Evolutionary conservation across 106 monocot species (phyloP), one percentile per base, ranked within the genome.

Genomic region (Cymbidium sinense): DNA sequence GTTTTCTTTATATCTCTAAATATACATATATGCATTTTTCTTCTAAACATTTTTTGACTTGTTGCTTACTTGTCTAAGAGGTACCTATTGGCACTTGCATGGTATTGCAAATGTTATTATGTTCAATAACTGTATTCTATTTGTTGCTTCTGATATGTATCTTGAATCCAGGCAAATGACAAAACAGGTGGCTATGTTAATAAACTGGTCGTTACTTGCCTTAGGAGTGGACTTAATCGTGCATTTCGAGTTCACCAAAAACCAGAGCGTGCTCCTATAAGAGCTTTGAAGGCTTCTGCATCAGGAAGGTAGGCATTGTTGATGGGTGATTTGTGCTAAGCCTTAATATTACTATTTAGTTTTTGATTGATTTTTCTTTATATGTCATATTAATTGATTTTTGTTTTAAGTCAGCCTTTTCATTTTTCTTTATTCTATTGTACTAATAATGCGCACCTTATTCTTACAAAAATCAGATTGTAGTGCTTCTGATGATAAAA

Each of bases 171-270:
- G 99, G 95, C 79, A 44, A 93, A 86, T 95, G 99, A 99, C 65
- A 99, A 95, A 87, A 75, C 67, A 75, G 95, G 99, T 47, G 95
- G 99, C 55, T 99, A 93, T 79, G 86, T 72, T 61, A 99, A 95
- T 77, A 90, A 65, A 82, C 95, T 99, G 78, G 79, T 94, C 71
- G 89, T 99, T 6, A 99, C 95, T 37, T 99, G 99, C 84, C 76
- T 99, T 70, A 88, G 99, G 90, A 99, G 90, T 87, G 99, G 99
- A 30, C 84, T 99, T 30, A 99, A 95, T 89, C 94, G 94, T n/a
- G 30, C 88, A 75, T 99, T 99, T 58, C 82, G 99, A 36, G 89
- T 95, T 18, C 79, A 95, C 50, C 95, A 99, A 85, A 99, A 99
- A 83, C 92, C 95, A 78, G 99, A 99, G 67, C 99, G 94, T 27